phyloP scores from a whole-genome alignment of 345 rosid species.

The Syzygium aromaticum region DNA sequence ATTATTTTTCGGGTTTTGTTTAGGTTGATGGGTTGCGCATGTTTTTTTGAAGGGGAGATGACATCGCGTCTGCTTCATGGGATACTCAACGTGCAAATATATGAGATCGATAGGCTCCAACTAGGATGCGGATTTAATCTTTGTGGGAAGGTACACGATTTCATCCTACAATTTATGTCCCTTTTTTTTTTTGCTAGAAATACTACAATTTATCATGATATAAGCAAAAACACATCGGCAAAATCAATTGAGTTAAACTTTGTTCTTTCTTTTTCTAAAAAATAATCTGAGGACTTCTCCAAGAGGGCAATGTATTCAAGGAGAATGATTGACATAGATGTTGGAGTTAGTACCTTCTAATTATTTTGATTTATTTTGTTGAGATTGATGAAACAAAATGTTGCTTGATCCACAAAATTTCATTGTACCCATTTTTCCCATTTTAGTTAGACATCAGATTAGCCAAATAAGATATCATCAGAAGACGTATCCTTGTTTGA shows the following conservation, averaged over 20 bases:
- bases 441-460: neutral
- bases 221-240: too few species aligned
- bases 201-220: neutral
- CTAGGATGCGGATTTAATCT: slow-evolving; percentile 30
- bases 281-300: neutral
- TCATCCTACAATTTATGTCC: neutral
- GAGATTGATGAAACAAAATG: neutral
- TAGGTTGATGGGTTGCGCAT: neutral
- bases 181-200: neutral
- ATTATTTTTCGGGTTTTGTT: neutral
- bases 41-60: slow-evolving; percentile 3
- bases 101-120: slow-evolving; percentile 33
- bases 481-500: fast-evolving
- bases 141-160: slow-evolving; percentile 25
- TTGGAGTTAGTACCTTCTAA: neutral
- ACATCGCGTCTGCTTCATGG: slow-evolving; percentile 49
- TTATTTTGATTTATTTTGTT: neutral
- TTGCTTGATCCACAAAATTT: neutral
- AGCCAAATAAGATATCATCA: neutral
- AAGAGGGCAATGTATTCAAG: neutral
- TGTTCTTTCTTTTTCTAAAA: neutral
- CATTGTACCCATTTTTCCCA: neutral
- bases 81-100: slow-evolving; percentile 36
- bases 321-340: neutral
- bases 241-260: too few species aligned